Percentiles rank a stretch among this genome's conserved stretches.
Conservation (phyloP, 2,329 filamentous ascomycete species). For the Beauveria varroae region DNA sequence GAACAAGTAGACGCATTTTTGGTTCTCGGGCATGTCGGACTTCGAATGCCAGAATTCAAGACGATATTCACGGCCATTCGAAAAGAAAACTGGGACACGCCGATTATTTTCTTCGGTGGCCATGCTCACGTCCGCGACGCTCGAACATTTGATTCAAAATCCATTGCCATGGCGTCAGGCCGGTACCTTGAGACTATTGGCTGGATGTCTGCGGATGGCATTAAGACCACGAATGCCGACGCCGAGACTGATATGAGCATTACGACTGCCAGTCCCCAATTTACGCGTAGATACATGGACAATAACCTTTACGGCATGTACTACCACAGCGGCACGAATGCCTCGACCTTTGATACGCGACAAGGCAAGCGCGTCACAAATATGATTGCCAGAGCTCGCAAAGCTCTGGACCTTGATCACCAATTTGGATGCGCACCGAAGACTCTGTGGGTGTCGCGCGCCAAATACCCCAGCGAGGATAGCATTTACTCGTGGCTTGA, state of each 20-base stretch:
- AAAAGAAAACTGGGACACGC: slow-evolving; percentile 66
- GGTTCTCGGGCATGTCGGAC: slow-evolving; percentile 76
- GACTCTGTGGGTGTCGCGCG: slow-evolving; percentile 74
- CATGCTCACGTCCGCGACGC: slow-evolving; percentile 87
- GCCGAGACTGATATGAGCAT: slow-evolving; percentile 16
- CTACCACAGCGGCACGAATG: slow-evolving; percentile 69
- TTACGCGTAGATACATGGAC: slow-evolving; percentile 81
- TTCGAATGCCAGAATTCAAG: slow-evolving; percentile 73
- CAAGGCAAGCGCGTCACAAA: slow-evolving; percentile 64
- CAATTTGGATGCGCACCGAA: slow-evolving; percentile 76
- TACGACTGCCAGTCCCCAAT: slow-evolving; percentile 41
- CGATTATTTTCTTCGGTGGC: slow-evolving; percentile 87
- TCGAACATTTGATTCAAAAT: slow-evolving; percentile 66
- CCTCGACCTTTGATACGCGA: slow-evolving; percentile 66
- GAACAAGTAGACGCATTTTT: slow-evolving; percentile 83
- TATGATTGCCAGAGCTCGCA: slow-evolving; percentile 62
- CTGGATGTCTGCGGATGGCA: slow-evolving; percentile 77
- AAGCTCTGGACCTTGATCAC: slow-evolving; percentile 63
- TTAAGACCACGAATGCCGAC: slow-evolving; percentile 27
- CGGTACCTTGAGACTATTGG: slow-evolving; percentile 94
- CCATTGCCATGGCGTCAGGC: slow-evolving; percentile 77
- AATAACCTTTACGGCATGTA: slow-evolving; percentile 83
- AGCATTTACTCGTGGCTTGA: slow-evolving; percentile 82
- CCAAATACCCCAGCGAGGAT: slow-evolving; percentile 61
- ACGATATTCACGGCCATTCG: slow-evolving; percentile 73